Base-by-base conservation (phyloP, 2,329 filamentous ascomycete species). In the Stachybotrys chlorohalonatus region DNA sequence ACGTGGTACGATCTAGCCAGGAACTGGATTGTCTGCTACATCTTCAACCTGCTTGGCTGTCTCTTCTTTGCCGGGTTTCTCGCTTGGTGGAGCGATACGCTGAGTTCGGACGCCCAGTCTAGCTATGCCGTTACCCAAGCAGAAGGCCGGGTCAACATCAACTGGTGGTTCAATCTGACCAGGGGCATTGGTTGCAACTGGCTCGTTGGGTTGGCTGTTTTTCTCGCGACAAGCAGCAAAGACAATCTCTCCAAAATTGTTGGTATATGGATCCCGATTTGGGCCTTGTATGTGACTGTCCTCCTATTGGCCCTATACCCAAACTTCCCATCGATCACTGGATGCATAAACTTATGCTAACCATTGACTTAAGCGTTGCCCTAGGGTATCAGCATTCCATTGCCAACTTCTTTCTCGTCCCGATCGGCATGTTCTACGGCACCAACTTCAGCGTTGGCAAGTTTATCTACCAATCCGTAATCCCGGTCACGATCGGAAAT, bases 401-500 rank as follows among this genome's bases (percentile, higher is more conserved):
- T 13, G 49, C 49, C 49, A 51, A 51, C n/a, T 51, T 51, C 49
- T 51, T 51, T n/a, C 49, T 51, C 6, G 49, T 51, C n/a, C 49
- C 49, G 11, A 51, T 51, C n/a, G 49, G 49, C 6, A 51, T 51
- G 49, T 51, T 51, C 31, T 51, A 51, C 13, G 49, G 49, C 49
- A 51, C 49, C 8, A 51, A 51, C 15, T 51, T 51, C 32, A 30
- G 49, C 16, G 49, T 51, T 16, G 49, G 49, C 8, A 51, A 51
- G 15, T 51, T 51, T n/a, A 51, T 51, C 13, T 51, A 51, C 31
- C 49, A 51, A 16, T 31, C 24, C 32, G 32, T 31, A 5, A 51
- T 51, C 5, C 49, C 49, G 8, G 49, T 51, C 15, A 51, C 49
- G 13, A 30, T 51, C 9, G 49, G 49, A 5, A 51, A 51, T 31